A percentile compares a stretch with the other conserved stretches of the same genome.
phyloP scores from a whole-genome alignment of 2,329 filamentous ascomycete species.

The Elsinoe ampelina region DNA sequence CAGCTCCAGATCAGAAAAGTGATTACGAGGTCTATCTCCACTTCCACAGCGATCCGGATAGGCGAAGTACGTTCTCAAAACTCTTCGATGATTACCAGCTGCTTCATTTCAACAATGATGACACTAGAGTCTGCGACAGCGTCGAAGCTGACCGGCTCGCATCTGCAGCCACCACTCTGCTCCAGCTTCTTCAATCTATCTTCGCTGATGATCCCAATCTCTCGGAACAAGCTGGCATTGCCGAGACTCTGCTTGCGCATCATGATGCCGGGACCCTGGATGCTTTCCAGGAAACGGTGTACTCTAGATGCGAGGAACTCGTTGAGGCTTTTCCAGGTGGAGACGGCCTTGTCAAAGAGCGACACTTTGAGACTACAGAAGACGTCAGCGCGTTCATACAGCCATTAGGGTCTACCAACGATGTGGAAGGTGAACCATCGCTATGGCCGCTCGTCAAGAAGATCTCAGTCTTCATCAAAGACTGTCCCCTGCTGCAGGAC shows the following conservation, averaged over 20 bases:
- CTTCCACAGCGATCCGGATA: not conserved
- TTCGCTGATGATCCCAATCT: not conserved
- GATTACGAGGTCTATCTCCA: not conserved
- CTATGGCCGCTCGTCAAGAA: slow-evolving; percentile 21
- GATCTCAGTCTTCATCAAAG: slow-evolving; percentile 17
- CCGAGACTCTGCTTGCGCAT: not conserved
- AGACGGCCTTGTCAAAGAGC: not conserved
- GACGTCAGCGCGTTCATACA: not conserved
- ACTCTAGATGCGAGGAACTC: not conserved
- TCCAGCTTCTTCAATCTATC: not conserved
- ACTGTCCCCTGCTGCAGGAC: slow-evolving; percentile 16
- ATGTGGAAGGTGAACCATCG: slow-evolving; percentile 10
- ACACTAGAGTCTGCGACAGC: not conserved
- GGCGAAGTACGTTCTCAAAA: not conserved
- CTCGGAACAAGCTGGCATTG: not conserved
- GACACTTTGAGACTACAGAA: not conserved
- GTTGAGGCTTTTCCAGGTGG: not conserved
- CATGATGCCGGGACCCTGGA: not conserved
- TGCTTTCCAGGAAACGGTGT: not conserved
- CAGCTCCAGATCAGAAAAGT: not conserved
- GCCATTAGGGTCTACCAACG: not conserved
- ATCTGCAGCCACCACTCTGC: not conserved
- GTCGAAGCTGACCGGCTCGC: not conserved
- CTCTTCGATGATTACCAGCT: not conserved
- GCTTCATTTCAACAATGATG: not conserved